A percentile compares a stretch with the other conserved stretches of the same genome.
These are phyloP conservation scores for Myriosclerotinia curreyana DNA, from an alignment of 2,329 filamentous ascomycete species.

Conservation along the genomic window DNA sequence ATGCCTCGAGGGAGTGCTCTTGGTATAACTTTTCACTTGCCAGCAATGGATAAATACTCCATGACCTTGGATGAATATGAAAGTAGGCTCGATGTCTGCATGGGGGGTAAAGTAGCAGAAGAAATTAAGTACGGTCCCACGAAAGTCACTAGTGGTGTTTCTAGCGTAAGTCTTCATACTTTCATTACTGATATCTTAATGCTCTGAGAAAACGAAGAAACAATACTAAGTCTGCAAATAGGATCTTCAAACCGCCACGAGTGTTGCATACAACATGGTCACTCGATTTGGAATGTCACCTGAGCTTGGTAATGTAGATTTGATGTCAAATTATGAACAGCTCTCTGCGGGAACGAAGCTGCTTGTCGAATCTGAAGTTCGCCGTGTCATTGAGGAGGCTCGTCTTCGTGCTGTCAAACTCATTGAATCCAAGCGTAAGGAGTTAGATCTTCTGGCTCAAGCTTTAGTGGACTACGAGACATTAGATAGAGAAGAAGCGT, in stretches of 20 bases:
- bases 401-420: conserved; percentile 70
- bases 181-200: background rate
- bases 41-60: conserved; percentile 90
- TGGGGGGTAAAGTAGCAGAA: conserved; percentile 86
- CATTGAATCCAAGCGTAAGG: conserved; percentile 70
- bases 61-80: conserved; percentile 81
- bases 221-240: conserved; percentile 43
- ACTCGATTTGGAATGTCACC: conserved; percentile 87
- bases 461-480: conserved; percentile 95
- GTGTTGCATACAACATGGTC: conserved; percentile 81
- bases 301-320: conserved; percentile 84
- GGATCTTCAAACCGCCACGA: conserved; percentile 83
- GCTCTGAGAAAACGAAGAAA: conserved; percentile 1
- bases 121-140: conserved; percentile 91
- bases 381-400: conserved; percentile 77
- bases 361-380: conserved; percentile 84
- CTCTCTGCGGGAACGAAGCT: conserved; percentile 85
- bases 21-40: conserved; percentile 83
- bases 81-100: conserved; percentile 72
- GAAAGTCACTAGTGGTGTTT: conserved; percentile 85
- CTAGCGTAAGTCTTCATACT: conserved; percentile 55
- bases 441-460: conserved; percentile 83
- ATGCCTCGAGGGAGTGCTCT: conserved; percentile 84
- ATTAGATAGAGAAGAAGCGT: conserved; percentile 81
- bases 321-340: conserved; percentile 73